Evolutionary conservation across 73 alveolate species (phyloP), one percentile per base, ranked within the genome.

Genomic region (Paramecium pentaurelia): DNA sequence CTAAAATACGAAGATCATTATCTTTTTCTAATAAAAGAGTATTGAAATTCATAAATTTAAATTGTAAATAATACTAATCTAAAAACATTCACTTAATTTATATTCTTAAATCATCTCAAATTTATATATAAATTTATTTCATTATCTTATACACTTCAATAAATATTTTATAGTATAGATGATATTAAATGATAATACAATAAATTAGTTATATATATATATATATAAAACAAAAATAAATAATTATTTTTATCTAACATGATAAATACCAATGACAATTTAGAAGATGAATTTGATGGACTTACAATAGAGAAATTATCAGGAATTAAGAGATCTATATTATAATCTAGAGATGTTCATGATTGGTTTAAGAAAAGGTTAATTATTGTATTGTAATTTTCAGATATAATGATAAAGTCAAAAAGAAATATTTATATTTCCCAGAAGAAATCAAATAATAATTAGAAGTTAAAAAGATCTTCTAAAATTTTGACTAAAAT

Each of bases 241-340:
- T 54, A 18, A 54, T 54, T 54, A 54, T 54, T 54, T 54, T 54
- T 18, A 54, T 54, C 70, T 54, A 54, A 54, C 32, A 54, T 54
- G 70, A 54, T 54, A n/a, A 54, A 54, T 54, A n/a, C 34, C 70
- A 40, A 73, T 40, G 60, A 73, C 32, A 73, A 73, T 16, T 38
- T 73, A 42, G 91, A 80, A 44, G 91, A 80, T 42, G 91, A 80
- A 80, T 80, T 80, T n/a, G 91, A 80, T 44, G 91, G 91, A 27
- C 75, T 80, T 8, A 80, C 91, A 1, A 47, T 80, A 22, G 71
- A 80, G 45, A 80, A 80, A 47, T 18, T 80, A 34, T 80, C 47
- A 20, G 73, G 77, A 4, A 32, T 80, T 10, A 80, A 49, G 73
- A 40, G 91, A 27, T 80, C 91, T 8, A 32, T 32, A 11, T 47